These are phyloP conservation scores for Nowakowskiella sp. DNA, from an alignment of 192 early-diverging fungal species.

Conservation along the genomic window DNA sequence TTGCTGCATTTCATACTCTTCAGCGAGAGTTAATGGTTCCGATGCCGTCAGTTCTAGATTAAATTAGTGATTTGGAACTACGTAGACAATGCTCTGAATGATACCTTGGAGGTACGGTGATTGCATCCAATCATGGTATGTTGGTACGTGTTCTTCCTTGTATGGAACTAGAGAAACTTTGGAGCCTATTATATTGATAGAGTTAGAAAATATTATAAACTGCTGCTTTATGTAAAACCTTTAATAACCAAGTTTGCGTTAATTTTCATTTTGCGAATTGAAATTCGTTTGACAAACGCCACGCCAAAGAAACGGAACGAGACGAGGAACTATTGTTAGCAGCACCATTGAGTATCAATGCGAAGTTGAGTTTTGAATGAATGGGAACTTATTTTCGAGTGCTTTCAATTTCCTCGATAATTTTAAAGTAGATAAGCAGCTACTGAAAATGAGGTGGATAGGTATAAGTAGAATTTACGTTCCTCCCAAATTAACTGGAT, in stretches of 20 bases:
- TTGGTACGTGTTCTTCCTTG: constrained; percentile 69
- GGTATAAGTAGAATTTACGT: no score
- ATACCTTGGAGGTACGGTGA: constrained; percentile 73
- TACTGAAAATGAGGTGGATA: no score
- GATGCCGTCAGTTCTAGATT: constrained; percentile 84
- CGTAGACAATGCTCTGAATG: not conserved
- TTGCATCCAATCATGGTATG: constrained; percentile 96
- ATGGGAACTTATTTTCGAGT: no score
- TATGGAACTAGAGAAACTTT: constrained; percentile 76
- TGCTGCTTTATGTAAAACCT: not conserved
- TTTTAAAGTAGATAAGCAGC: no score
- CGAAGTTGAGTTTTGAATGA: no score
- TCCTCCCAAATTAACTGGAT: no score
- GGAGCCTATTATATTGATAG: constrained; percentile 43
- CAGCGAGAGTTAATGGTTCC: constrained; percentile 82
- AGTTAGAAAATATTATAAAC: not conserved
- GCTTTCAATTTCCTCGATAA: no score
- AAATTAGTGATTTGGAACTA: not conserved
- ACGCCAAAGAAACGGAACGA: no score
- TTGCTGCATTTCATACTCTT: constrained; percentile 92
- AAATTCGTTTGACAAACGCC: no score
- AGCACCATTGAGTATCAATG: no score
- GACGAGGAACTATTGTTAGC: no score
- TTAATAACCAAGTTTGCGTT: not conserved
- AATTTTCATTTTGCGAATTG: not conserved